Conservation (phyloP, 495 filamentous ascomycete genomes). For the Cudoniella acicularis region DNA sequence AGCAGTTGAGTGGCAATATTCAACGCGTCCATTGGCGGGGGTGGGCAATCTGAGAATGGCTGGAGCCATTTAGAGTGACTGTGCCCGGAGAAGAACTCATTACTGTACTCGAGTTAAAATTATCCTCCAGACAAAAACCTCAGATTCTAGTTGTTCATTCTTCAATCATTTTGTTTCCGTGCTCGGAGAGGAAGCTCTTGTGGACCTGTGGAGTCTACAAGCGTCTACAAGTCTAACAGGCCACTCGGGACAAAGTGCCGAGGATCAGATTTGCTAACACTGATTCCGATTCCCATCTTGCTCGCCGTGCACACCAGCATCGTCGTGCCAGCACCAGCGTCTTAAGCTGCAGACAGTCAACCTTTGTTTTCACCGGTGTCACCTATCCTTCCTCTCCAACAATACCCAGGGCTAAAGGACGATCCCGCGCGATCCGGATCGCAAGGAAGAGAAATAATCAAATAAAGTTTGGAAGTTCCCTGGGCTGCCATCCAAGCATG, state of each 20-base stretch:
- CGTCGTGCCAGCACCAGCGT: not conserved
- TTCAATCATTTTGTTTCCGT: not conserved
- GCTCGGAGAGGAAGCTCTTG: no score
- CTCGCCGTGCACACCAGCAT: no score
- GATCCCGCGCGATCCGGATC: not conserved
- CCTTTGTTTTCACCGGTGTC: not conserved
- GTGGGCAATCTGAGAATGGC: not conserved
- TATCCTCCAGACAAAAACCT: no score
- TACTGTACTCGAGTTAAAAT: no score
- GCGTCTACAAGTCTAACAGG: not conserved
- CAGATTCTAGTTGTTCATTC: no score
- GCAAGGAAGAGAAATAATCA: not conserved
- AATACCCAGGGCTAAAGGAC: not conserved
- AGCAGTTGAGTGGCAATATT: slow-evolving; percentile 6
- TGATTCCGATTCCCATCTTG: no score
- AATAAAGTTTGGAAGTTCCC: not conserved
- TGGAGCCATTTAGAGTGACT: not conserved
- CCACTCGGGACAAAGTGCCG: not conserved
- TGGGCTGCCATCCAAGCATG: not conserved
- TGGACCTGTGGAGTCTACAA: no score
- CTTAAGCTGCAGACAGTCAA: not conserved
- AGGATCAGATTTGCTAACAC: not conserved
- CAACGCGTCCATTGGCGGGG: not conserved
- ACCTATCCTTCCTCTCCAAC: no score
- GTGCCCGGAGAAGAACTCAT: no score